phyloP scores from a whole-genome alignment of 2,329 filamentous ascomycete genomes.

The Colletotrichum plurivorum region DNA sequence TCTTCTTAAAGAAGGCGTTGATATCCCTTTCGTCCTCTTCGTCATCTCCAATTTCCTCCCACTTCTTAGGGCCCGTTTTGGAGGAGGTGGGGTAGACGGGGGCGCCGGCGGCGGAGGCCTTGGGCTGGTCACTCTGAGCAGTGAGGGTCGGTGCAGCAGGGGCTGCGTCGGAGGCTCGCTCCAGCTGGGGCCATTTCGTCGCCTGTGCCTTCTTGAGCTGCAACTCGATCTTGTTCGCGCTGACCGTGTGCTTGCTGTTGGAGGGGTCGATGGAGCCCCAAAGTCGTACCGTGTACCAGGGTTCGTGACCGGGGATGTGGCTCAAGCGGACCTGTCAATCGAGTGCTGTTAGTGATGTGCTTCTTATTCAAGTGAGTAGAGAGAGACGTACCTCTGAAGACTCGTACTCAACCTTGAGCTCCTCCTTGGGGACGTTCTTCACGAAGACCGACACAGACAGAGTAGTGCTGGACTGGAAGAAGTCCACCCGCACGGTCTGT shows the following conservation, averaged over 20 bases:
- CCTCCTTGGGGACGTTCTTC: constrained; percentile 57
- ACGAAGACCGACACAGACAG: constrained; percentile 59
- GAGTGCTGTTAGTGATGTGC: not conserved
- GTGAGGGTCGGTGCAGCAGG: not conserved
- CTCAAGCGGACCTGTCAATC: constrained; percentile 35
- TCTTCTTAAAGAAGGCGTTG: constrained; percentile 89
- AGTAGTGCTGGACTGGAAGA: constrained; percentile 51
- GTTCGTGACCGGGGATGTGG: constrained; percentile 40
- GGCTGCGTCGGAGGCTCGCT: constrained; percentile 24
- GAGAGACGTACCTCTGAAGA: constrained; percentile 39
- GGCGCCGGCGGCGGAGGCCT: constrained; percentile 29
- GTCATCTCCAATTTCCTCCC: constrained; percentile 80
- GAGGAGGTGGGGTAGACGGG: constrained; percentile 91
- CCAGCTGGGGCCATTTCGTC: constrained; percentile 52
- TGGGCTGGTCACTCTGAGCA: no score
- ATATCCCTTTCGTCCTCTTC: constrained; percentile 75
- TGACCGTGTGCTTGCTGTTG: constrained; percentile 74
- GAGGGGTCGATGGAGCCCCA: constrained; percentile 75
- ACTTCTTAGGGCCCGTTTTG: constrained; percentile 86
- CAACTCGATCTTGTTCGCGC: constrained; percentile 85
- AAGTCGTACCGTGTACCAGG: constrained; percentile 54
- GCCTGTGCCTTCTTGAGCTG: not conserved
- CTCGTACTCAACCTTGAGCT: constrained; percentile 55
- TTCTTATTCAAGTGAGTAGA: not conserved
- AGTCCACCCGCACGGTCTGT: constrained; percentile 47